These are phyloP conservation scores for Tolypocladium ophioglossoides DNA, from an alignment of 2,329 filamentous ascomycete genomes.

Conservation along the genomic window DNA sequence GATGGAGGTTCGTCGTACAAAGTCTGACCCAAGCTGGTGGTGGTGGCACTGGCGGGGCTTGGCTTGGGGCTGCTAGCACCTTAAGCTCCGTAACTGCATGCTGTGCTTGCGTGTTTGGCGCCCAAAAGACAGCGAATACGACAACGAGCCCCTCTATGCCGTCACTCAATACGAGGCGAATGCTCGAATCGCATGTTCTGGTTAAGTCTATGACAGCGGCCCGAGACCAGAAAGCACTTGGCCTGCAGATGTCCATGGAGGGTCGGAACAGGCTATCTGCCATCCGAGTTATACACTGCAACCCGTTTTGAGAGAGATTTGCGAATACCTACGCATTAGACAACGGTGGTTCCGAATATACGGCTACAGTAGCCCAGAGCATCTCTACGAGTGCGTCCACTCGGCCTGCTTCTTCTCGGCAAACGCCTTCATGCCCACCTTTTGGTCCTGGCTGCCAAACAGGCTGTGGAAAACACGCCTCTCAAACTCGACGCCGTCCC, in stretches of 20 bases:
- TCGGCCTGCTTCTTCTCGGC: conserved; percentile 87
- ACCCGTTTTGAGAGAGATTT: neutral
- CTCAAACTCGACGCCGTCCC: conserved; percentile 93
- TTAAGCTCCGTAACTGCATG: neutral
- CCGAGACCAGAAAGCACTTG: neutral
- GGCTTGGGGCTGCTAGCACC: neutral
- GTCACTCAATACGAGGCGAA: neutral
- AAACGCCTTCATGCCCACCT: conserved; percentile 94
- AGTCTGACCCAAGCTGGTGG: neutral
- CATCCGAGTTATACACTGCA: neutral
- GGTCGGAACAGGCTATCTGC: no score
- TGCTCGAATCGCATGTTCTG: neutral
- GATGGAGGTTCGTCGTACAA: neutral
- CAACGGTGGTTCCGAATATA: neutral
- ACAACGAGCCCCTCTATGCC: neutral
- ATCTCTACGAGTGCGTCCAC: conserved; percentile 66
- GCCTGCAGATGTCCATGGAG: no score
- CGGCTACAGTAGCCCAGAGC: neutral
- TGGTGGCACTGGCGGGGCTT: neutral
- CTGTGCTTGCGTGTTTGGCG: neutral
- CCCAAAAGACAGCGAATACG: neutral
- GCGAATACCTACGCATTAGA: neutral
- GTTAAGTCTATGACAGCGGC: neutral
- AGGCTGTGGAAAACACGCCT: conserved; percentile 83
- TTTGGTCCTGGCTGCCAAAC: conserved; percentile 94